A percentile compares a stretch with the other conserved stretches of the same genome.
These are phyloP conservation scores for Vaccinium macrocarpon DNA, from an alignment of 148 eudicot species.

Conservation along the genomic window DNA sequence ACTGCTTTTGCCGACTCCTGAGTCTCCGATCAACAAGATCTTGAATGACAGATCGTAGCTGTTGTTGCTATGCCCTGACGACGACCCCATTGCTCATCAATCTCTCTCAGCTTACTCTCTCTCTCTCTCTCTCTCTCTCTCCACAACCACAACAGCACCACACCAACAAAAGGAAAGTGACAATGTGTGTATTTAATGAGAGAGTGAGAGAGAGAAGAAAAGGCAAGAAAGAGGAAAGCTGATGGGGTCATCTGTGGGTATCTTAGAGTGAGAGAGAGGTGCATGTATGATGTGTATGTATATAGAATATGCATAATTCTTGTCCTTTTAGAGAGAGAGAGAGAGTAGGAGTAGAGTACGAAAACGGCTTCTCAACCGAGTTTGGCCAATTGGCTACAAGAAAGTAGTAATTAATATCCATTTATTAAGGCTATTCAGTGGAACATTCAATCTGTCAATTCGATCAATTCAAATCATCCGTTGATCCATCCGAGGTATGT, in stretches of 20 bases:
- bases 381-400: too few species aligned
- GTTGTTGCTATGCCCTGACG: constrained; percentile 31
- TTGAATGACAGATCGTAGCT: constrained; percentile 66
- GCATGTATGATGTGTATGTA: background rate
- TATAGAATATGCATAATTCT: background rate
- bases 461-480: too few species aligned
- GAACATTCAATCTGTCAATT: too few species aligned
- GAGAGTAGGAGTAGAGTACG: background rate
- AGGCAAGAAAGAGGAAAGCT: background rate
- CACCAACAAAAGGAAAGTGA: constrained; percentile 1
- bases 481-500: too few species aligned
- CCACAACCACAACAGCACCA: background rate
- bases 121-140: constrained; percentile 1
- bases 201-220: background rate
- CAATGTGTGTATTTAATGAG: background rate
- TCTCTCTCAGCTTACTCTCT: background rate
- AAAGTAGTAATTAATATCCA: too few species aligned
- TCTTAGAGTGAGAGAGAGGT: background rate
- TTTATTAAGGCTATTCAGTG: too few species aligned
- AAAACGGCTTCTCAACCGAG: background rate
- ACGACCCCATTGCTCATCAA: constrained; percentile 23
- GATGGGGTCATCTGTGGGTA: background rate
- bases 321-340: constrained; percentile 13
- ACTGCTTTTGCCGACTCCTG: constrained; percentile 72
- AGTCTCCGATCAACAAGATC: constrained; percentile 69